phyloP scores from a whole-genome alignment of 2,329 filamentous ascomycete genomes.

The Cladophialophora chaetospira region DNA sequence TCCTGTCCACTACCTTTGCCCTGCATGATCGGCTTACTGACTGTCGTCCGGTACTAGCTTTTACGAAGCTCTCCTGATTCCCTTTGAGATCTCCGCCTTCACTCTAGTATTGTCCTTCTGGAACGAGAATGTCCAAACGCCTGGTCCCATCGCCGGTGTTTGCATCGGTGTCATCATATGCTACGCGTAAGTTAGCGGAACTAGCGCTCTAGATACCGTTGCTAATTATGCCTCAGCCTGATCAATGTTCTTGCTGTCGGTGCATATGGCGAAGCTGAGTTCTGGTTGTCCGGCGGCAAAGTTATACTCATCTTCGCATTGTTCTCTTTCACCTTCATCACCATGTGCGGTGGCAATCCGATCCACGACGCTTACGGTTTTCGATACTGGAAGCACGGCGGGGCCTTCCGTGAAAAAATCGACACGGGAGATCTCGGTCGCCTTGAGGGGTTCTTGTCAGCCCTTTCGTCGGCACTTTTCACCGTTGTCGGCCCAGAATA shows the following conservation, averaged over 20 bases:
- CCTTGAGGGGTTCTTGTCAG: constrained; percentile 59
- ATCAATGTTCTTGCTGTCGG: constrained; percentile 71
- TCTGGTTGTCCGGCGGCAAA: constrained; percentile 67
- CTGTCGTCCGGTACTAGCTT: constrained; percentile 33
- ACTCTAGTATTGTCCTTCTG: constrained; percentile 45
- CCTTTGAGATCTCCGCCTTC: constrained; percentile 46
- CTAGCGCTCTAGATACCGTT: neutral
- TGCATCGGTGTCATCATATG: constrained; percentile 41
- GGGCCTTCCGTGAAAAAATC: constrained; percentile 67
- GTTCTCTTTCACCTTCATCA: constrained; percentile 73
- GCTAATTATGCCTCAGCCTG: constrained; percentile 50
- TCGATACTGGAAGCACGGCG: constrained; percentile 62
- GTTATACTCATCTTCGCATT: constrained; percentile 68
- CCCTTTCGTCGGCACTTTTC: constrained; percentile 69
- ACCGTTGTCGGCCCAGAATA: constrained; percentile 67
- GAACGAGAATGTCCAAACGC: constrained; percentile 38
- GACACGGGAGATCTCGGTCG: constrained; percentile 65
- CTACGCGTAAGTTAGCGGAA: constrained; percentile 36
- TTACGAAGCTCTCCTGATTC: constrained; percentile 44
- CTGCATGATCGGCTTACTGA: too few relatives aligned
- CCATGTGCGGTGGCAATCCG: constrained; percentile 79
- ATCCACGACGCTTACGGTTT: constrained; percentile 69
- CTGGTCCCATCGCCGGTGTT: constrained; percentile 39
- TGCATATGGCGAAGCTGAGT: constrained; percentile 72
- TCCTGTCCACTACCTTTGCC: too few relatives aligned